phyloP scores from a whole-genome alignment of 2,329 filamentous ascomycete genomes.

The Fusarium chlamydosporum region DNA sequence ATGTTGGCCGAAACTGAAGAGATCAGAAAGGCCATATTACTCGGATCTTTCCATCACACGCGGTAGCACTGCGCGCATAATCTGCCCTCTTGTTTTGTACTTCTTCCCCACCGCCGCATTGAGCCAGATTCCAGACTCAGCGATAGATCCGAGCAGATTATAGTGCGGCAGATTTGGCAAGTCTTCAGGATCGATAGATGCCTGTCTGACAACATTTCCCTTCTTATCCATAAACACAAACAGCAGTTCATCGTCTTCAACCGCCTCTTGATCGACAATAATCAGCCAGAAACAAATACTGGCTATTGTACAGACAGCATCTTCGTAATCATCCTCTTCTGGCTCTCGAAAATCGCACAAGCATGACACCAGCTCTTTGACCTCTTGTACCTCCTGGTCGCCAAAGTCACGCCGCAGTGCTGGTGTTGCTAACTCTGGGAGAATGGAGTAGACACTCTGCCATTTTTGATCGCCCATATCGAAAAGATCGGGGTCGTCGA shows the following conservation, averaged over 20 bases:
- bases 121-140: not conserved
- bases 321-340: not conserved
- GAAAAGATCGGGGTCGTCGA: not conserved
- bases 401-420: not conserved
- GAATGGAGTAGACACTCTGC: not conserved
- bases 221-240: not conserved
- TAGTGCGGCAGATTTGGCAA: not conserved
- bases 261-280: not conserved
- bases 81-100: not conserved
- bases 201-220: not conserved
- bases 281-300: not conserved
- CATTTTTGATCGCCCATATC: not conserved
- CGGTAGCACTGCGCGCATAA: not conserved
- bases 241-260: not conserved
- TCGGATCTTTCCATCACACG: rapidly evolving
- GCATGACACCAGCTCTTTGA: rapidly evolving
- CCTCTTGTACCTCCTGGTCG: rapidly evolving
- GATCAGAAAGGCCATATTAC: rapidly evolving
- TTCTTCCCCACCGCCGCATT: not conserved
- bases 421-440: not conserved
- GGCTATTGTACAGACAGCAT: not conserved
- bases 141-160: not conserved
- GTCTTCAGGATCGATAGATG: rapidly evolving
- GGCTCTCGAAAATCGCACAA: not conserved
- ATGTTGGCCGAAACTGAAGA: rapidly evolving